Percentiles rank a stretch among this genome's conserved stretches.
Conservation (phyloP, 352 stramenopile species). For the Pythium dissimile region DNA sequence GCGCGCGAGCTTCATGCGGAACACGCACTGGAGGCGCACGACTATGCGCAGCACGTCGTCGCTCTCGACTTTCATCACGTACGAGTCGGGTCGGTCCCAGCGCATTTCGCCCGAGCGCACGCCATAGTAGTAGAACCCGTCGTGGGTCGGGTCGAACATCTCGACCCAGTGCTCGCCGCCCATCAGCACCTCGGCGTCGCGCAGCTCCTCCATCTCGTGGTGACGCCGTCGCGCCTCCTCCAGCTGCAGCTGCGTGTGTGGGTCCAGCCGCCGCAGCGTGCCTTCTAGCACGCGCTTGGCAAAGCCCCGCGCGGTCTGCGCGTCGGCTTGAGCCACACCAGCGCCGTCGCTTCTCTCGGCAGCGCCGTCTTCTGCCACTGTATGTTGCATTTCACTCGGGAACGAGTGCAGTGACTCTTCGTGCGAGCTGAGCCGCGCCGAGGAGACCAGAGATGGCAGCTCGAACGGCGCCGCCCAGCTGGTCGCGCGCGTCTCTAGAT, state of each 20-base stretch:
- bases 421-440: not conserved
- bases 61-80: slow-evolving; percentile 32
- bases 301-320: not conserved
- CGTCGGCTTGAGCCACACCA: not conserved
- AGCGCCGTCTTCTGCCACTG: not conserved
- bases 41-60: slow-evolving; percentile 41
- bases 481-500: slow-evolving; percentile 39
- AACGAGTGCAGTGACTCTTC: not conserved
- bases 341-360: not conserved
- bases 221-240: slow-evolving; percentile 27
- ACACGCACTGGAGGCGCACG: slow-evolving; percentile 45
- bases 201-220: slow-evolving; percentile 25
- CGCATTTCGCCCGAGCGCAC: slow-evolving; percentile 38
- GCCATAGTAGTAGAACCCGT: slow-evolving; percentile 46
- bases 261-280: slow-evolving; percentile 23
- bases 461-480: slow-evolving; percentile 32
- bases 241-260: slow-evolving; percentile 22
- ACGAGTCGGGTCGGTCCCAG: slow-evolving; percentile 34
- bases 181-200: slow-evolving; percentile 25
- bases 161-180: slow-evolving; percentile 45
- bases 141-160: slow-evolving; percentile 47
- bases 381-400: not conserved
- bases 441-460: not conserved
- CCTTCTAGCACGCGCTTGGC: slow-evolving; percentile 24
- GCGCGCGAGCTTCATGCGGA: slow-evolving; percentile 43